phyloP scores from a whole-genome alignment of 352 stramenopile species.

The Globisporangium spiculum region DNA sequence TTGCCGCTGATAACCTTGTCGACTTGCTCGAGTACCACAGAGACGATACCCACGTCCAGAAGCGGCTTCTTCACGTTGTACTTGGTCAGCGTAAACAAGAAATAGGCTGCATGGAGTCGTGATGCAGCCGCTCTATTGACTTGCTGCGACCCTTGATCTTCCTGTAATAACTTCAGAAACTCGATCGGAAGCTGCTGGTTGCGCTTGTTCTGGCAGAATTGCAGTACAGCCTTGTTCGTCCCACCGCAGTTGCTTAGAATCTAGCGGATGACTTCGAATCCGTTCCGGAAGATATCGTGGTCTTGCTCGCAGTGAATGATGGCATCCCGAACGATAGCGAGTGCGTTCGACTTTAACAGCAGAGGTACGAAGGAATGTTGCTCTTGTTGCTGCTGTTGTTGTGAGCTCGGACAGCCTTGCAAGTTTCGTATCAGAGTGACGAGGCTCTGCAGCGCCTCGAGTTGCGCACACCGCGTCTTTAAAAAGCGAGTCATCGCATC shows the following conservation, averaged over 20 bases:
- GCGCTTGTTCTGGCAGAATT: constrained; percentile 27
- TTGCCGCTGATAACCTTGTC: background rate
- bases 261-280: constrained; percentile 23
- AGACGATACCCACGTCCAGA: constrained; percentile 13
- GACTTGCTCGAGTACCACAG: constrained; percentile 4
- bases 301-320: constrained; percentile 21
- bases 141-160: background rate
- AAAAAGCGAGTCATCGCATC: constrained; percentile 8
- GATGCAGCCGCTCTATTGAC: background rate
- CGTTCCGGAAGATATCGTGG: constrained; percentile 21
- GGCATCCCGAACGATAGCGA: constrained; percentile 22
- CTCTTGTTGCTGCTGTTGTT: background rate
- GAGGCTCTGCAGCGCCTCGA: constrained; percentile 1
- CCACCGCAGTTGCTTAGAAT: constrained; percentile 19
- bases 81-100: constrained; percentile 34
- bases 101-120: constrained; percentile 19
- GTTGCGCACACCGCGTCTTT: background rate
- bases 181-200: constrained; percentile 27
- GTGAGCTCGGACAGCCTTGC: background rate
- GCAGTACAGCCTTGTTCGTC: constrained; percentile 11
- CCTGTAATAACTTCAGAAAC: constrained; percentile 17
- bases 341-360: constrained; percentile 19
- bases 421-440: background rate
- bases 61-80: constrained; percentile 31
- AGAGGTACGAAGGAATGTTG: background rate